Conservation (phyloP, 805 yeast genomes). For the Nakazawaea populi region DNA sequence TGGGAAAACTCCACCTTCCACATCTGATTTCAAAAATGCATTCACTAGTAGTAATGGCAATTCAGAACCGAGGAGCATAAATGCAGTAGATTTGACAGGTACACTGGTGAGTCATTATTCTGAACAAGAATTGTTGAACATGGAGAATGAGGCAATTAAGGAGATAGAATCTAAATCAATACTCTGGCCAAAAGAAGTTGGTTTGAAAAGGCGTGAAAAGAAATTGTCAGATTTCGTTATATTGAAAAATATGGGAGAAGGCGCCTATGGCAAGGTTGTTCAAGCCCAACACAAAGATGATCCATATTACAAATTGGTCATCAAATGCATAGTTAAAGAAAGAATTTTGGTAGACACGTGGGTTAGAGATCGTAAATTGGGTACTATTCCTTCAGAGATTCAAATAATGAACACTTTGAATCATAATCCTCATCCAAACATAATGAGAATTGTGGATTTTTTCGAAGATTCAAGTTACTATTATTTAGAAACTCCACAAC, state of each 20-base stretch:
- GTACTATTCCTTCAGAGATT: conserved; percentile 95
- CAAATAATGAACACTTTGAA: conserved; percentile 84
- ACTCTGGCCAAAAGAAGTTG: conserved; percentile 53
- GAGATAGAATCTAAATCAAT: conserved; percentile 29
- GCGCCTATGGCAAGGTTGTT: conserved; percentile 94
- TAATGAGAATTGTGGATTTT: conserved; percentile 79
- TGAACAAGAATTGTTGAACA: conserved; percentile 27
- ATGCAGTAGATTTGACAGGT: conserved; percentile 3
- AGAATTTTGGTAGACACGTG: conserved; percentile 94
- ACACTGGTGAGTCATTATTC: conserved; percentile 2
- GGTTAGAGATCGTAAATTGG: conserved; percentile 88
- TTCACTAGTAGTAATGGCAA: neutral
- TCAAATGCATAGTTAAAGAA: conserved; percentile 88
- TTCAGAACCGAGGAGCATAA: neutral
- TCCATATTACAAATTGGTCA: conserved; percentile 59
- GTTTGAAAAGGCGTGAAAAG: conserved; percentile 64
- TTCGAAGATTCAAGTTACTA: conserved; percentile 89
- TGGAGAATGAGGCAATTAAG: conserved; percentile 40
- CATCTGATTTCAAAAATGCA: conserved; percentile 1
- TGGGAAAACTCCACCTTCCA: conserved; percentile 7
- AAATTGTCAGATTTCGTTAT: conserved; percentile 65
- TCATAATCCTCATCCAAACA: conserved; percentile 77
- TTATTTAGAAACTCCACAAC: conserved; percentile 87
- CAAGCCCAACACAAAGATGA: conserved; percentile 66
- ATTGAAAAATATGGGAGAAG: conserved; percentile 83